Conservation (phyloP, 805 yeast genomes). For the Torulaspora delbrueckii region DNA sequence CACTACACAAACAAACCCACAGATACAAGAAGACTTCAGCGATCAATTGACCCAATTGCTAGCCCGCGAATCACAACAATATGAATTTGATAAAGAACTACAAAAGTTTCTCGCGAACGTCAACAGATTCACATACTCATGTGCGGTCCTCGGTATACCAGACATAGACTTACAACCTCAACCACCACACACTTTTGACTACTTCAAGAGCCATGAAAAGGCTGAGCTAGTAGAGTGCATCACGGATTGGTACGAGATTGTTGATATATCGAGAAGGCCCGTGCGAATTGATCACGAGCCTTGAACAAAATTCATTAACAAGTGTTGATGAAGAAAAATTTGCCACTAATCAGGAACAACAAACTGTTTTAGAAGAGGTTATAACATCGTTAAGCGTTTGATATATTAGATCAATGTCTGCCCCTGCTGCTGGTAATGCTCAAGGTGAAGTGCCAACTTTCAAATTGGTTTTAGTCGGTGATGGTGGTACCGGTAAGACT, state of each 20-base stretch:
- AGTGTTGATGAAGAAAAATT: background rate
- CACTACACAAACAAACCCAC: constrained; percentile 36
- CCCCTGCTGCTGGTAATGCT: constrained; percentile 23
- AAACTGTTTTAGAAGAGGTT: background rate
- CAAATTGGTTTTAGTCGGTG: constrained; percentile 98
- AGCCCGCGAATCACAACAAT: background rate
- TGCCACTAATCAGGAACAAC: background rate
- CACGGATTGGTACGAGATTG: constrained; percentile 21
- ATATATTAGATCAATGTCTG: constrained; percentile 44
- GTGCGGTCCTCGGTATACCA: constrained; percentile 10
- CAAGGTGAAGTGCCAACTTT: constrained; percentile 80
- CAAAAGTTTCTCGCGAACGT: constrained; percentile 9
- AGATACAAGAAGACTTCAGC: background rate
- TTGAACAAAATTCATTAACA: background rate
- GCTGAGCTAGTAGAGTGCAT: constrained; percentile 16
- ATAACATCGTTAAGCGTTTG: background rate
- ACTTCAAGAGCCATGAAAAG: background rate
- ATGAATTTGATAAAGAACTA: constrained; percentile 6
- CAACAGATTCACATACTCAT: constrained; percentile 14
- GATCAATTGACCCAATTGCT: constrained; percentile 8
- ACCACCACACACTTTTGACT: constrained; percentile 1
- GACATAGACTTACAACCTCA: constrained; percentile 4
- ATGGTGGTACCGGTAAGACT: constrained; percentile 99
- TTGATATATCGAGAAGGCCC: constrained; percentile 6
- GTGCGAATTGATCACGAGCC: background rate